Conservation (phyloP, 768 basidiomycete genomes). For the Naganishia onofrii region DNA sequence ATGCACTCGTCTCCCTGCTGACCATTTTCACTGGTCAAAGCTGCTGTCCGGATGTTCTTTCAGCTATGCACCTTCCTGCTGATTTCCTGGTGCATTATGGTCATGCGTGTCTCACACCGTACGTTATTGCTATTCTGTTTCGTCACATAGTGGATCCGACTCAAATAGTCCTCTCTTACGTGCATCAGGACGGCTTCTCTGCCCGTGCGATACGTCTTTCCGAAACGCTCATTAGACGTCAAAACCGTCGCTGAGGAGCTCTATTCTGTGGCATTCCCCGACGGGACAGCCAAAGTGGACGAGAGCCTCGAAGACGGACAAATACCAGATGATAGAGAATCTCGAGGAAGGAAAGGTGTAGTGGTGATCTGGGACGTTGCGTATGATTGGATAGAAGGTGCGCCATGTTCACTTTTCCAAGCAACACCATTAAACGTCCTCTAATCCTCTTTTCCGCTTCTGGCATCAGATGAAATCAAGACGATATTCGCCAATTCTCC, state of each 20-base stretch:
- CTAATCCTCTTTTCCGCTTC: not conserved
- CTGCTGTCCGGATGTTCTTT: conserved; percentile 95
- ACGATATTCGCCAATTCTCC: conserved; percentile 30
- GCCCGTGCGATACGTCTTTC: conserved; percentile 88
- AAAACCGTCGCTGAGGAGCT: conserved; percentile 41
- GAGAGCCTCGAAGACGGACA: conserved; percentile 6
- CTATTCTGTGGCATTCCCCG: conserved; percentile 25
- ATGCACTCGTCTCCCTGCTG: conserved; percentile 43
- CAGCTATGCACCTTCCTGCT: conserved; percentile 88
- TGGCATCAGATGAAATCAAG: conserved; percentile 36
- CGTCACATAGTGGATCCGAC: no score
- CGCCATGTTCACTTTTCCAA: not conserved
- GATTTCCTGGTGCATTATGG: conserved; percentile 93
- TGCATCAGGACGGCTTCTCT: conserved; percentile 71
- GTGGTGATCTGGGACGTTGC: conserved; percentile 73
- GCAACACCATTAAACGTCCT: no score
- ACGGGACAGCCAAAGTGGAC: conserved; percentile 1
- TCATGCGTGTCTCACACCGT: conserved; percentile 93
- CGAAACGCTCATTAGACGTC: conserved; percentile 66
- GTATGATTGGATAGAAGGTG: conserved; percentile 66
- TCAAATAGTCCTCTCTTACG: conserved; percentile 5
- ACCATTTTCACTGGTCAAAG: conserved; percentile 42
- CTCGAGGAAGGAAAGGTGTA: conserved; percentile 46
- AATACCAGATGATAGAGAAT: conserved; percentile 23
- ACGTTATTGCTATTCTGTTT: conserved; percentile 44